A percentile compares a stretch with the other conserved stretches of the same genome.
Conservation (phyloP, 2,329 filamentous ascomycete species). For the Davidsoniella neocaledoniae region DNA sequence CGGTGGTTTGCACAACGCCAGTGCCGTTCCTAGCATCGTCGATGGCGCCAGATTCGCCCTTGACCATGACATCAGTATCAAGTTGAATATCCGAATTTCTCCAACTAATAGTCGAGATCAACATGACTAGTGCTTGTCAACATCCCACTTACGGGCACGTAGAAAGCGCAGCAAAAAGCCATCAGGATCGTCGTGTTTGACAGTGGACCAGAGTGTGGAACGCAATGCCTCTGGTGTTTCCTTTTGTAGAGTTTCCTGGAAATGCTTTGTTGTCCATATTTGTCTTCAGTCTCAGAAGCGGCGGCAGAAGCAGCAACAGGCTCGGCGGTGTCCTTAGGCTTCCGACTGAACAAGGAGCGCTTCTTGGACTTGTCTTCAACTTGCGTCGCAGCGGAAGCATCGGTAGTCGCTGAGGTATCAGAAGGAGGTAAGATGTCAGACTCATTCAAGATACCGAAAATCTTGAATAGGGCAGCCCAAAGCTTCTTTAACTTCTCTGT, state of each 20-base stretch:
- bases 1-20: conserved; percentile 44
- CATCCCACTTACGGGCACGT: conserved; percentile 86
- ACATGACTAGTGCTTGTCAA: conserved; percentile 88
- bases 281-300: conserved; percentile 53
- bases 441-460: conserved; percentile 45
- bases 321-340: conserved; percentile 36
- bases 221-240: conserved; percentile 65
- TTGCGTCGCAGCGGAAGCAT: conserved; percentile 18
- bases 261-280: conserved; percentile 84
- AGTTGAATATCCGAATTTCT: conserved; percentile 67
- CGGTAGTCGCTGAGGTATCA: conserved; percentile 17
- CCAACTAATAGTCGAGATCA: conserved; percentile 91
- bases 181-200: conserved; percentile 91
- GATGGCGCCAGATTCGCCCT: conserved; percentile 47
- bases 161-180: conserved; percentile 67
- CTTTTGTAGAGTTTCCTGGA: conserved; percentile 62
- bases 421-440: neutral
- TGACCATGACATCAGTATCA: conserved; percentile 70
- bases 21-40: conserved; percentile 41
- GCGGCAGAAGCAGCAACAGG: conserved; percentile 19
- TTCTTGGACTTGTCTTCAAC: conserved; percentile 57
- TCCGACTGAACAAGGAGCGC: conserved; percentile 50
- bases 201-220: conserved; percentile 76
- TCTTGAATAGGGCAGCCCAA: conserved; percentile 59
- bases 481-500: conserved; percentile 77